A percentile compares a stretch with the other conserved stretches of the same genome.
Evolutionary conservation across 306 rosid species (phyloP).

Genomic region (Amphicarpaea edgeworthii): DNA sequence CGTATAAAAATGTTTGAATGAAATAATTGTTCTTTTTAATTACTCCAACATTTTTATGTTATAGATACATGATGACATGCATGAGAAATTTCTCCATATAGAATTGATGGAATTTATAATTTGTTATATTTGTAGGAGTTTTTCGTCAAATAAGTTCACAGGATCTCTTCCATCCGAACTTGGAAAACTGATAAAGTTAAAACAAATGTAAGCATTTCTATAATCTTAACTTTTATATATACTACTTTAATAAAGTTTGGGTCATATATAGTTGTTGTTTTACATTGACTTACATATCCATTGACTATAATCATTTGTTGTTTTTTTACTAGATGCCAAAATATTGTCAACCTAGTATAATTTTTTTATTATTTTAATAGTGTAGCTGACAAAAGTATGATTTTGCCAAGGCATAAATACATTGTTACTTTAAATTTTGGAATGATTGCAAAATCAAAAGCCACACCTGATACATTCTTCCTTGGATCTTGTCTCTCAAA

Average conservation of each 20-base stretch:
- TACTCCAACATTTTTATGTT: neutral
- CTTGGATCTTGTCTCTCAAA: neutral
- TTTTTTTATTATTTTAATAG: too few relatives aligned
- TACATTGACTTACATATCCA: neutral
- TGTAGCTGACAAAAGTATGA: neutral
- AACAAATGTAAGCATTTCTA: conserved; percentile 61
- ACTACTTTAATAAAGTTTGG: neutral
- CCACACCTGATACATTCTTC: neutral
- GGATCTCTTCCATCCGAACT: conserved; percentile 82
- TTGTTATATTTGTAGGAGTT: conserved; percentile 53
- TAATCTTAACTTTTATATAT: neutral
- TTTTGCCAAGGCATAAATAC: neutral
- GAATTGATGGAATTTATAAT: neutral
- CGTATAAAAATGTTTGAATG: neutral
- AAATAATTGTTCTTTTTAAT: neutral
- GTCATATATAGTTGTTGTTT: neutral
- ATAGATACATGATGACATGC: neutral
- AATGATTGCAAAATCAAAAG: neutral
- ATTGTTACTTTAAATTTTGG: neutral
- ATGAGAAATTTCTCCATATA: neutral
- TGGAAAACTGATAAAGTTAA: conserved; percentile 62
- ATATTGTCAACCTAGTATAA: too few relatives aligned
- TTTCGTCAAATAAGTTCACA: conserved; percentile 70
- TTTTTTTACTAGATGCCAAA: too few relatives aligned
- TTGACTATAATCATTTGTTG: too few relatives aligned